These are phyloP conservation scores for Phlebopus sp. DNA, from an alignment of 1,284 basidiomycete genomes.

Conservation along the genomic window DNA sequence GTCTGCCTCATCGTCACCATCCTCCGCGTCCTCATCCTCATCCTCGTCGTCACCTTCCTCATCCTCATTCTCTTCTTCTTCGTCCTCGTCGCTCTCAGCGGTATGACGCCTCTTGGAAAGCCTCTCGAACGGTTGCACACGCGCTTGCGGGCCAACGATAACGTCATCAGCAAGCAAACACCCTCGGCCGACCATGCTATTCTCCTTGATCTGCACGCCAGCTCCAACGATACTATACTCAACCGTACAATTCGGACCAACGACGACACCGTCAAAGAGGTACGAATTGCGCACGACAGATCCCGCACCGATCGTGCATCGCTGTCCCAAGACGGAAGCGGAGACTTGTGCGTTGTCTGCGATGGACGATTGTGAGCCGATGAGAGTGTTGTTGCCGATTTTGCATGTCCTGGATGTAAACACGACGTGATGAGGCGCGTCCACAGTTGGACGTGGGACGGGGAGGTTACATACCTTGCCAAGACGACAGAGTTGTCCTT, in stretches of 20 bases:
- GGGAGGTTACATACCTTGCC: slow-evolving; percentile 54
- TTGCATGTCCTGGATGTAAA: slow-evolving; percentile 63
- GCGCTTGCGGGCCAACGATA: slow-evolving; percentile 70
- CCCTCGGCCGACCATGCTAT: slow-evolving; percentile 60
- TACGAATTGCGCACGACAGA: slow-evolving; percentile 72
- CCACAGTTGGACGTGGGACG: slow-evolving; percentile 1
- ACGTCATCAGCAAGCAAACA: slow-evolving; percentile 83
- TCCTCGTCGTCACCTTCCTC: slow-evolving; percentile 27
- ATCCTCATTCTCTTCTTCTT: slow-evolving; percentile 15
- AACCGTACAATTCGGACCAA: slow-evolving; percentile 78
- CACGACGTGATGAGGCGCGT: background rate
- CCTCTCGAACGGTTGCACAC: slow-evolving; percentile 67
- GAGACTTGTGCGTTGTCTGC: slow-evolving; percentile 61
- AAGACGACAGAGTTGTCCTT: slow-evolving; percentile 70
- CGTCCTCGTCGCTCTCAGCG: slow-evolving; percentile 32
- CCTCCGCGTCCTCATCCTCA: slow-evolving; percentile 28
- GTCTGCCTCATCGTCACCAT: slow-evolving; percentile 34
- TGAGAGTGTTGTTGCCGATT: slow-evolving; percentile 78
- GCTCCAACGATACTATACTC: slow-evolving; percentile 79
- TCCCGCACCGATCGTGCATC: slow-evolving; percentile 66
- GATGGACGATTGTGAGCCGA: slow-evolving; percentile 71
- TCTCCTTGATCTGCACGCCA: slow-evolving; percentile 69
- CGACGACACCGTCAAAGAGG: slow-evolving; percentile 74
- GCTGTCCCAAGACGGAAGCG: slow-evolving; percentile 73
- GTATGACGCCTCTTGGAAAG: slow-evolving; percentile 51